A percentile compares a stretch with the other conserved stretches of the same genome.
phyloP scores from a whole-genome alignment of 2,329 filamentous ascomycete genomes.

The Ceratocystis lukuohia region DNA sequence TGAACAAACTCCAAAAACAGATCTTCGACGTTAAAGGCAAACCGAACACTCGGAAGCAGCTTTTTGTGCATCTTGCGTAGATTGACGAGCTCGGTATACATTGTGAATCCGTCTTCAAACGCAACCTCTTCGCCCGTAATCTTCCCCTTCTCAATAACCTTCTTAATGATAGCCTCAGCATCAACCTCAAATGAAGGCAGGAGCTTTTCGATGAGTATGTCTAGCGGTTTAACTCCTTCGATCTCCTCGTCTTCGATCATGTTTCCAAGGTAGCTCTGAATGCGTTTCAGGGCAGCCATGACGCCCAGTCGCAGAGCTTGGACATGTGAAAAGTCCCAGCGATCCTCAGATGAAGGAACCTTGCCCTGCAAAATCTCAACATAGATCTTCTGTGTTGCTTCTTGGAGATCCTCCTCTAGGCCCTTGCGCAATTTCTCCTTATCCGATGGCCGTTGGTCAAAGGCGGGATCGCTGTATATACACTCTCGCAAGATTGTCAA shows the following conservation, averaged over 20 bases:
- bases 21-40: constrained; percentile 78
- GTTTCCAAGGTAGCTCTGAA: constrained; percentile 83
- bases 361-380: constrained; percentile 63
- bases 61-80: constrained; percentile 70
- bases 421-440: constrained; percentile 31
- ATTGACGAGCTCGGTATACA: constrained; percentile 79
- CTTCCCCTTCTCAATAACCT: constrained; percentile 62
- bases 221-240: constrained; percentile 55
- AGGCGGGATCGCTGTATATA: constrained; percentile 64
- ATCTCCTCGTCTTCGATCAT: constrained; percentile 47
- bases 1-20: constrained; percentile 85
- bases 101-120: constrained; percentile 82
- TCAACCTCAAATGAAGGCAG: constrained; percentile 87
- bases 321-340: constrained; percentile 85
- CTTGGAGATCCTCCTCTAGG: constrained; percentile 13
- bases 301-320: constrained; percentile 79
- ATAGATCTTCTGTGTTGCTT: constrained; percentile 45
- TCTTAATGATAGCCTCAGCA: constrained; percentile 67
- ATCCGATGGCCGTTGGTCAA: constrained; percentile 57
- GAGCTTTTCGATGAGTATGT: constrained; percentile 66
- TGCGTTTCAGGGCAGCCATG: constrained; percentile 71
- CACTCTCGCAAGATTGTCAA: constrained; percentile 73
- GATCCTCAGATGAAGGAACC: constrained; percentile 63
- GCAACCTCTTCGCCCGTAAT: constrained; percentile 61
- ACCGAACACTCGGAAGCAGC: constrained; percentile 57